These are phyloP conservation scores for Phialophora chinensis DNA, from an alignment of 2,329 filamentous ascomycete genomes.

Conservation along the genomic window DNA sequence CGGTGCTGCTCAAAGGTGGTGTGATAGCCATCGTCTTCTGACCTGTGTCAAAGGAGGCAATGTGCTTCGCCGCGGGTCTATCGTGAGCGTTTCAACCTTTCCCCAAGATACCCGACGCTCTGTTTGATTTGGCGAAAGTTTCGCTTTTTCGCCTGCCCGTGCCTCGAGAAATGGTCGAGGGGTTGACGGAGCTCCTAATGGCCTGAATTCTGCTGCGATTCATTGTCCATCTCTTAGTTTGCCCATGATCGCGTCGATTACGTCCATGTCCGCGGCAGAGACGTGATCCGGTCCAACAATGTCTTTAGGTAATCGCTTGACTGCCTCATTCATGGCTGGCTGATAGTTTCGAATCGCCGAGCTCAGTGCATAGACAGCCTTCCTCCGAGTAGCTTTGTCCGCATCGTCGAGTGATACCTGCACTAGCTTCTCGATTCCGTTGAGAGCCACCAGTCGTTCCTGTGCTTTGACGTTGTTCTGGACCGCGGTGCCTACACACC, in stretches of 20 bases:
- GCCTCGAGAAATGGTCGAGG: not conserved
- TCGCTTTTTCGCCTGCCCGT: not conserved
- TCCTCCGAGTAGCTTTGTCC: conserved; percentile 72
- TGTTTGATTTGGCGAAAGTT: not conserved
- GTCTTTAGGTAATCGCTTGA: conserved; percentile 71
- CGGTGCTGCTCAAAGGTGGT: not conserved
- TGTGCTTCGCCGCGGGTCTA: conserved; percentile 3
- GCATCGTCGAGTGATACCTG: conserved; percentile 67
- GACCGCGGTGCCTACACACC: conserved; percentile 91
- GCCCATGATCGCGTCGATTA: conserved; percentile 75
- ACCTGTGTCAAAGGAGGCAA: not conserved
- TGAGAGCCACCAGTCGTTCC: conserved; percentile 68
- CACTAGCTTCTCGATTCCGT: conserved; percentile 74
- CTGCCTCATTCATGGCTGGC: conserved; percentile 68
- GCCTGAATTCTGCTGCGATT: not conserved
- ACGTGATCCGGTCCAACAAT: conserved; percentile 65
- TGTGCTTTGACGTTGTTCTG: conserved; percentile 92
- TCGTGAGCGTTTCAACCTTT: conserved; percentile 2
- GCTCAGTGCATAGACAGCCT: conserved; percentile 88
- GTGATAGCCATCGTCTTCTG: conserved; percentile 4
- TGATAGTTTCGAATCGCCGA: conserved; percentile 88
- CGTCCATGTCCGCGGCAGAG: conserved; percentile 88
- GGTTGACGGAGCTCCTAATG: not conserved
- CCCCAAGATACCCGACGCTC: conserved; percentile 1
- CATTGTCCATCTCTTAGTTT: conserved; percentile 53